Evolutionary conservation across 257 asterid species (phyloP), one percentile per base, ranked within the genome.

Genomic region (Verbascum thapsus): DNA sequence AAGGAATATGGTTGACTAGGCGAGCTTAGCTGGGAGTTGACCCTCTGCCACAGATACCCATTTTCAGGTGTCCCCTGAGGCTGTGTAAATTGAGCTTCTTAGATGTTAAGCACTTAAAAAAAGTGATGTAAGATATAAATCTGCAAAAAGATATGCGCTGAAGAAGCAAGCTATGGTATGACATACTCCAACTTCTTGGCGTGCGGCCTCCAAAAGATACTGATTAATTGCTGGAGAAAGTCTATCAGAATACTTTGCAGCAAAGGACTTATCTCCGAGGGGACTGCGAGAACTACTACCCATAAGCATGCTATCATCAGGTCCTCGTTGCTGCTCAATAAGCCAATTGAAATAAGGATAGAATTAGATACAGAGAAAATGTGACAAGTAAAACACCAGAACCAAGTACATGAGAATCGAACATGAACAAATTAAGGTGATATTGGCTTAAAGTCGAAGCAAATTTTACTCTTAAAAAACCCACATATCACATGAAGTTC

Each of bases 1-100:
- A 94, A 79, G 50, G 99, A 94, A 82, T 90, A 94, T 53, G 99
- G 99, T 69, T 94, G 96, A 80, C 96, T 94, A 16, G 99, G 97
- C 32, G 99, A 94, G 78, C 97, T 94, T 64, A 94, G 79, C 77
- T 90, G 97, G 42, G 99, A 94, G 82, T 81, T 89, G 48, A 94
- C 96, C 74, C 96, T 84, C 74, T 90, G 95, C 99, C 96, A 94
- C 80, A 90, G 81, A 74, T 94, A 90, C 53, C 97, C 99, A 81
- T 90, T 90, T 73, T 94, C 99, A 43, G 99, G 99, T 7, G 99
- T 90, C 63, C 99, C 99, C 78, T 85, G 95, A 66, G 94, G 92
- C 95, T 87, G 90, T 80, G 80, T 82, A 35, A 38, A 69, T 71
- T 41, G 61, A 79, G 65, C 57, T 54, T 53, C n/a, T 65, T 52